These are phyloP conservation scores for Penicillium crustosum DNA, from an alignment of 2,329 filamentous ascomycete species.

Conservation along the genomic window DNA sequence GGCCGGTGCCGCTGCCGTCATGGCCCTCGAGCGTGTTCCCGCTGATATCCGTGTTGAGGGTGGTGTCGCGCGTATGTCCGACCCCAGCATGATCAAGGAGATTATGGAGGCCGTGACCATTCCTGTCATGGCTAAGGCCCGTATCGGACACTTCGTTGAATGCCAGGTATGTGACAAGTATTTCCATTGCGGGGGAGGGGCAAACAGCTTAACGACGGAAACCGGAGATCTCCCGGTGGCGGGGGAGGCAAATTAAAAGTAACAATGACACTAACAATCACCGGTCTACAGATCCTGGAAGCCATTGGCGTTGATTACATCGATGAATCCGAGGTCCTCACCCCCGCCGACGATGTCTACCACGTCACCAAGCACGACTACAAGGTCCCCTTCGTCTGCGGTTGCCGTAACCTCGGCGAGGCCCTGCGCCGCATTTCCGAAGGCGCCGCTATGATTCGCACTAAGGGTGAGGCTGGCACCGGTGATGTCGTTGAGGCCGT, in stretches of 20 bases:
- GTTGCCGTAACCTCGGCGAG: constrained; percentile 91
- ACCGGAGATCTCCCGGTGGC: not conserved
- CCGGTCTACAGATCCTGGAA: constrained; percentile 72
- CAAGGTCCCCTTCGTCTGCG: constrained; percentile 89
- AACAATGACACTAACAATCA: constrained; percentile 5
- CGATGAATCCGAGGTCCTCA: constrained; percentile 96
- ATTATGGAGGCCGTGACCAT: constrained; percentile 95
- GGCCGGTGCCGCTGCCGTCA: constrained; percentile 91
- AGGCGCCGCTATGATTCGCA: constrained; percentile 97
- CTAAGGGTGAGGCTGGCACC: constrained; percentile 96
- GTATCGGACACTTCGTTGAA: constrained; percentile 97
- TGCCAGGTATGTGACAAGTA: constrained; percentile 63
- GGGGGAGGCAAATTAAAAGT: not conserved
- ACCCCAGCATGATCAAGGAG: constrained; percentile 89
- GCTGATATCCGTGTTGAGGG: constrained; percentile 92
- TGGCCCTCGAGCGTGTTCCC: constrained; percentile 96
- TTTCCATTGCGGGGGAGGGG: constrained; percentile 5
- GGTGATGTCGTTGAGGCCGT: constrained; percentile 97
- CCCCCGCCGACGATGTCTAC: constrained; percentile 83
- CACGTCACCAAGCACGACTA: constrained; percentile 89
- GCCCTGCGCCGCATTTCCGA: constrained; percentile 86
- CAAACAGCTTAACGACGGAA: not conserved
- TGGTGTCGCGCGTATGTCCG: constrained; percentile 95
- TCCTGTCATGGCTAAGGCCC: constrained; percentile 97
- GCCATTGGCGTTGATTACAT: constrained; percentile 95